Conservation (phyloP, 2,329 filamentous ascomycete genomes). For the Cordyceps militaris region DNA sequence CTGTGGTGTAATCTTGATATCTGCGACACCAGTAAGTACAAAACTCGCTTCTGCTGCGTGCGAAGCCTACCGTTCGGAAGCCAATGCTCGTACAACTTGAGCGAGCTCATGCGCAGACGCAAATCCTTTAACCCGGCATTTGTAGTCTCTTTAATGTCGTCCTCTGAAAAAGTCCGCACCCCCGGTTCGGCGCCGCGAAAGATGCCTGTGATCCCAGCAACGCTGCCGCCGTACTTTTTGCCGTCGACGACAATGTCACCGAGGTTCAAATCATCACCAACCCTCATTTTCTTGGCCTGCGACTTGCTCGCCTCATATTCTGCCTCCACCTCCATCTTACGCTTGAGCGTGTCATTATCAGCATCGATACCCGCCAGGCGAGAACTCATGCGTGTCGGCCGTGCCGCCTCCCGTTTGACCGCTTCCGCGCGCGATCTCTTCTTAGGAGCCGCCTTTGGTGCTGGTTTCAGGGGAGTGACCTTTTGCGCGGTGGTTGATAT, state of each 20-base stretch:
- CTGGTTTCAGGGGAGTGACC: slow-evolving; percentile 54
- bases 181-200: slow-evolving; percentile 68
- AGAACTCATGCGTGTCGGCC: slow-evolving; percentile 51
- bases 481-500: slow-evolving; percentile 65
- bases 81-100: slow-evolving; percentile 79
- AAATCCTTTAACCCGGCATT: slow-evolving; percentile 69
- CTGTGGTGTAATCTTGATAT: slow-evolving; percentile 87
- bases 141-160: slow-evolving; percentile 72
- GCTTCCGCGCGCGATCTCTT: slow-evolving; percentile 30
- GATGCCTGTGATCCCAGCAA: slow-evolving; percentile 55
- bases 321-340: slow-evolving; percentile 44
- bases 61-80: slow-evolving; percentile 60
- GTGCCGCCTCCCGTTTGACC: slow-evolving; percentile 38
- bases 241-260: slow-evolving; percentile 75
- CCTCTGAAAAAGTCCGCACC: slow-evolving; percentile 76
- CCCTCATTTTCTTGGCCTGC: slow-evolving; percentile 51
- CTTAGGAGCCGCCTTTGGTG: slow-evolving; percentile 35
- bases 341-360: slow-evolving; percentile 39
- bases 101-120: slow-evolving; percentile 65
- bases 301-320: slow-evolving; percentile 34
- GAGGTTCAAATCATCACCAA: slow-evolving; percentile 57
- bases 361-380: slow-evolving; percentile 49
- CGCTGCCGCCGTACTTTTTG: slow-evolving; percentile 62
- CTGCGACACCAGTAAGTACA: slow-evolving; percentile 32
- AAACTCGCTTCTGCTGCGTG: neutral